Conservation (phyloP, 2,329 filamentous ascomycete genomes). For the Exophiala phaeomuriformis region DNA sequence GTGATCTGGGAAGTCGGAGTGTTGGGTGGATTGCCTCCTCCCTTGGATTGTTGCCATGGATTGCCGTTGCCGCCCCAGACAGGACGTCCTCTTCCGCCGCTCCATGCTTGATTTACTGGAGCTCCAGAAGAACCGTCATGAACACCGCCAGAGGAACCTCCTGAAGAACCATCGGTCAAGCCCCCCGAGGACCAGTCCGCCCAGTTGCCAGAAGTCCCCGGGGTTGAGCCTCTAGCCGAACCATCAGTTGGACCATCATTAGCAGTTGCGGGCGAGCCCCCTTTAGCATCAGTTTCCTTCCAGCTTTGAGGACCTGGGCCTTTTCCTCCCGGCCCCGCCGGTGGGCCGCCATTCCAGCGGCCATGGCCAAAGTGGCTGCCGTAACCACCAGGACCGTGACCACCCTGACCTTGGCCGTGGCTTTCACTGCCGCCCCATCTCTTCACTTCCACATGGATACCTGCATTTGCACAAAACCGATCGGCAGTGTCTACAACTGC, state of each 20-base stretch:
- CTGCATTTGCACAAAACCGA: not conserved
- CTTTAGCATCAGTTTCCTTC: not conserved
- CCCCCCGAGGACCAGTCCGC: not conserved
- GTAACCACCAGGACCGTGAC: not conserved
- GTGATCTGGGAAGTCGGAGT: not conserved
- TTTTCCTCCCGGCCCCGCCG: not conserved
- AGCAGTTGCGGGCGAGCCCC: not conserved
- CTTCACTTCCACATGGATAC: slow-evolving; percentile 1
- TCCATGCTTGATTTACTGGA: too few relatives aligned
- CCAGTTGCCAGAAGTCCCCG: not conserved
- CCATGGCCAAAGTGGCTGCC: not conserved
- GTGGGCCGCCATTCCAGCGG: not conserved
- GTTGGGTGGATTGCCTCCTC: not conserved
- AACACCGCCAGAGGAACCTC: too few relatives aligned
- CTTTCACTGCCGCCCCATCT: not conserved
- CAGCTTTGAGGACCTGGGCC: not conserved
- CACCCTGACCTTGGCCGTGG: not conserved
- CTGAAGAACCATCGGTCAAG: too few relatives aligned
- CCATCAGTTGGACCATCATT: not conserved
- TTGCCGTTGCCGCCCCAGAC: not conserved
- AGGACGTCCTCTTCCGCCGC: not conserved
- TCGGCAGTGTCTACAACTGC: slow-evolving; percentile 1
- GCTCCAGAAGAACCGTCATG: too few relatives aligned
- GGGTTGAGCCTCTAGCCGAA: not conserved
- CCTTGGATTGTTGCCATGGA: not conserved